Base-by-base conservation (phyloP, 2,329 filamentous ascomycete species). In the Fusarium sp. region DNA sequence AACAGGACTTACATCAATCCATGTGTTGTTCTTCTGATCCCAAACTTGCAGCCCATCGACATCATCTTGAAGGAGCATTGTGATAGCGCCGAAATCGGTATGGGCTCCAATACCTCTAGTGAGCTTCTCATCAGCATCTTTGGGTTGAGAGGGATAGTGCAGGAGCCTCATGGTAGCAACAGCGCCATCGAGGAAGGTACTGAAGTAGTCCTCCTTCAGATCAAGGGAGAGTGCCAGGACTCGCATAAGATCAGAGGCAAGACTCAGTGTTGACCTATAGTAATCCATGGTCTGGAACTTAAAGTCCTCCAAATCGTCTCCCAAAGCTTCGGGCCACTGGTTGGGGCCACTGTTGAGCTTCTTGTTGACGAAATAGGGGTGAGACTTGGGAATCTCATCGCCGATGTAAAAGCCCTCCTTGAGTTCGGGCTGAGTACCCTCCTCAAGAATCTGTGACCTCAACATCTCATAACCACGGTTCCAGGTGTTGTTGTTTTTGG, bases 61-160 rank as follows among this genome's bases (percentile, higher is more conserved):
- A 6, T 81, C 80, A 66, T 87, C 87, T 74, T 89, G 88, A 7
- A 89, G 82, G 17, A 90, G 84, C 36, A 90, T 81, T 2, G 88
- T 90, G 49, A 90, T 84, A 52, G 85, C 85, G n/a, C 87, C 87
- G 70, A 88, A 90, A 74, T 89, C 88, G 2, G 86, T 88, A 71
- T 89, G 88, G 7, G 85, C 87, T 1, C 87, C 87, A 5, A 83
- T 81, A 79, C 84, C 61, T 74, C 83, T 47, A 74, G 79, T 77
- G 75, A 82, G 78, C 47, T 78, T 79, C 54, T 79, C 77, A 35
- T 82, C 78, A 10, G 72, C 75, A 26, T 83, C 81, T 0, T 78
- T 71, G 6, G 79, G 80, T 64, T 83, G 83, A 1, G 85, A 82
- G 5, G 86, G 86, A 72, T 89, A 89, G 73, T 88, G 86, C 18